These are phyloP conservation scores for Aspergillus pseudoglaucus DNA, from an alignment of 2,329 filamentous ascomycete genomes.

Conservation along the genomic window DNA sequence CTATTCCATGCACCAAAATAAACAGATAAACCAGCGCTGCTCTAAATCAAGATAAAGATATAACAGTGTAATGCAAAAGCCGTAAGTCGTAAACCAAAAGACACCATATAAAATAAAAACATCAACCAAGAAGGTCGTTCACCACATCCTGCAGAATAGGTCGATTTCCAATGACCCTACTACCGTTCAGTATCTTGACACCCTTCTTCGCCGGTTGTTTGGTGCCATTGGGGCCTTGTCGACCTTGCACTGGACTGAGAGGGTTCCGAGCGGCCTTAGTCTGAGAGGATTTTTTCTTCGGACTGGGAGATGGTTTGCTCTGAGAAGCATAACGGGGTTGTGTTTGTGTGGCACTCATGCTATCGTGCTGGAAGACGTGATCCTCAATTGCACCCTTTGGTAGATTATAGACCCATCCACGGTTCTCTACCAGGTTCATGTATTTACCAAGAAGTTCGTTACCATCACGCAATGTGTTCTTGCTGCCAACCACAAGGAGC, in stretches of 20 bases:
- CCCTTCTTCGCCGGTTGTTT: constrained; percentile 55
- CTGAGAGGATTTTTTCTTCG: constrained; percentile 24
- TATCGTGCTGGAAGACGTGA: constrained; percentile 57
- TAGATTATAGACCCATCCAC: constrained; percentile 74
- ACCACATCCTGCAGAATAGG: constrained; percentile 69
- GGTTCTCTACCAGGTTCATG: constrained; percentile 67
- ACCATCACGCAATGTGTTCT: constrained; percentile 59
- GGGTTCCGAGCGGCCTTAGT: constrained; percentile 19
- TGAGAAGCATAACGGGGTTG: constrained; percentile 5
- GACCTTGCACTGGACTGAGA: constrained; percentile 27
- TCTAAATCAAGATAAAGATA: neutral
- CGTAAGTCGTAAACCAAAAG: constrained; percentile 1
- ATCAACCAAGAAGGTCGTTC: constrained; percentile 52
- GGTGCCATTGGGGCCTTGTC: constrained; percentile 26
- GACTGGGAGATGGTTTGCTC: constrained; percentile 22
- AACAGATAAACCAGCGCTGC: neutral
- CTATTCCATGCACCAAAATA: constrained; percentile 2
- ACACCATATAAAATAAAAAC: neutral
- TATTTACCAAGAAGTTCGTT: constrained; percentile 74
- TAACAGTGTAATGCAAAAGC: neutral
- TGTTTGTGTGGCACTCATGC: constrained; percentile 13
- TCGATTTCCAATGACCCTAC: constrained; percentile 56
- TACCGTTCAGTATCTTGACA: constrained; percentile 45
- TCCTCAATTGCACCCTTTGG: constrained; percentile 56
- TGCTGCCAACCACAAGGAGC: constrained; percentile 78